Percentiles rank a stretch among this genome's conserved stretches.
These are phyloP conservation scores for Vicia sativa DNA, from an alignment of 306 rosid genomes.

Conservation along the genomic window DNA sequence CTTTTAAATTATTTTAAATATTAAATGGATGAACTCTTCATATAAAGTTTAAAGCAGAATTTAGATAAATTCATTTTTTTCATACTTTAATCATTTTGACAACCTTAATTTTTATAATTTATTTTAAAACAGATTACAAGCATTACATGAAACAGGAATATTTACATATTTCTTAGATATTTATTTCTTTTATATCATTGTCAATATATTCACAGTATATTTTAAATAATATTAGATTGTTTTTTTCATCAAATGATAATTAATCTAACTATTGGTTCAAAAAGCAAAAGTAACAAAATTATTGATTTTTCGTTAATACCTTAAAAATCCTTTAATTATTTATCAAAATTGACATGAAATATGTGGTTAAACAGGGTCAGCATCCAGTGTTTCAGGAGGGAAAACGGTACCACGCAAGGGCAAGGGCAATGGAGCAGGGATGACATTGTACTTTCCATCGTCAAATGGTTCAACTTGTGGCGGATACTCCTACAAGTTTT, in stretches of 20 bases:
- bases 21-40: background rate
- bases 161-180: no score
- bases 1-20: background rate
- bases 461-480: conserved; percentile 16
- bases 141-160: no score
- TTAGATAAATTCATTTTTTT: background rate
- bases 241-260: background rate
- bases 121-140: no score
- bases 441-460: conserved; percentile 21
- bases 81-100: background rate
- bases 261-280: background rate
- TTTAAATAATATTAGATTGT: background rate
- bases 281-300: background rate
- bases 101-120: background rate
- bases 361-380: conserved; percentile 13
- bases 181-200: background rate
- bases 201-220: background rate
- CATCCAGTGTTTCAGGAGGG: background rate
- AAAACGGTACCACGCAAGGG: background rate
- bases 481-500: background rate
- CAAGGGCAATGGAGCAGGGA: background rate
- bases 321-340: background rate
- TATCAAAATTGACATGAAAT: background rate
- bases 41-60: background rate
- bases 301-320: background rate